phyloP scores from a whole-genome alignment of 345 rosid genomes.

The Pugionium cornutum region DNA sequence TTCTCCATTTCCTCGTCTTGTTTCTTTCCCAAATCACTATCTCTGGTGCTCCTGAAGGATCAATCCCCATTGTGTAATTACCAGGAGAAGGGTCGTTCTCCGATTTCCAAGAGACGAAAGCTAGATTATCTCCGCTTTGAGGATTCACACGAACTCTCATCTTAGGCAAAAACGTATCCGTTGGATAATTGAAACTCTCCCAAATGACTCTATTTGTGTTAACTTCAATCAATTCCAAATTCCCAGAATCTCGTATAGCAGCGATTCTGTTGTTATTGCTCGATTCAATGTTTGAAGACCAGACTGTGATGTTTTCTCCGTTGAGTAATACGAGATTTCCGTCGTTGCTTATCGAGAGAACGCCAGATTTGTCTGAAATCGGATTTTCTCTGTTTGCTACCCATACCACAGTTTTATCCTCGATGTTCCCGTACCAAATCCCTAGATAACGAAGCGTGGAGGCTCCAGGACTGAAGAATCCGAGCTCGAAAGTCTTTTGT shows the following conservation, averaged over 20 bases:
- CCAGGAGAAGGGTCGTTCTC: constrained; percentile 61
- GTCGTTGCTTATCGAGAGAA: constrained; percentile 45
- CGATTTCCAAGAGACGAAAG: constrained; percentile 62
- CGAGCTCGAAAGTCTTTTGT: constrained; percentile 38
- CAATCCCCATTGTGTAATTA: constrained; percentile 58
- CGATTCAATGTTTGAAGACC: constrained; percentile 48
- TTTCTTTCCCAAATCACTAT: constrained; percentile 64
- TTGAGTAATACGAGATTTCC: constrained; percentile 57
- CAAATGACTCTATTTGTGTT: constrained; percentile 41
- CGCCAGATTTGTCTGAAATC: constrained; percentile 46
- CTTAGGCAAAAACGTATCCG: constrained; percentile 60
- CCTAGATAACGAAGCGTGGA: constrained; percentile 35
- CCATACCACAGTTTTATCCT: constrained; percentile 41
- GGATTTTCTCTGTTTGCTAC: constrained; percentile 65
- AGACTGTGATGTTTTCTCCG: constrained; percentile 42
- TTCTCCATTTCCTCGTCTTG: constrained; percentile 67
- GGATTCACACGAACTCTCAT: constrained; percentile 58
- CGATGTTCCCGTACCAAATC: constrained; percentile 41
- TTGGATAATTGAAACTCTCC: constrained; percentile 67
- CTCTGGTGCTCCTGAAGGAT: constrained; percentile 68
- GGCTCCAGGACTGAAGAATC: constrained; percentile 39
- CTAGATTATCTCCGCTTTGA: constrained; percentile 44
- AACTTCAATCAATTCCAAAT: constrained; percentile 37
- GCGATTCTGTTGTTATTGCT: constrained; percentile 36
- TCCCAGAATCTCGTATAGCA: constrained; percentile 38